These are phyloP conservation scores for Amauroascus niger DNA, from an alignment of 2,329 filamentous ascomycete genomes.

Conservation along the genomic window DNA sequence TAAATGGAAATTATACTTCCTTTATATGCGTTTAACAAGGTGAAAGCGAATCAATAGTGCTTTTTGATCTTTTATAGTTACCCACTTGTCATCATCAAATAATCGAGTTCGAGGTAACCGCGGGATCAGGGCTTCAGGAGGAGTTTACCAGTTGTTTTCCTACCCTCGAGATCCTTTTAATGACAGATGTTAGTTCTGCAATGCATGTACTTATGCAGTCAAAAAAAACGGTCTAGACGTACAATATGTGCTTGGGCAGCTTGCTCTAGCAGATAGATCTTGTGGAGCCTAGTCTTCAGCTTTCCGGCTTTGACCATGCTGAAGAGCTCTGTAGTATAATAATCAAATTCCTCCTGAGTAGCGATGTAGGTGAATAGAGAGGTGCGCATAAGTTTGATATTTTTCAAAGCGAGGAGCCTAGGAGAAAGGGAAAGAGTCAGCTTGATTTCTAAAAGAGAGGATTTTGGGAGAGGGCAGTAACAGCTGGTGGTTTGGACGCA, in stretches of 20 bases:
- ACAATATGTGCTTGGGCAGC: constrained; percentile 58
- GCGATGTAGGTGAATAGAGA: constrained; percentile 60
- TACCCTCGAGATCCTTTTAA: constrained; percentile 61
- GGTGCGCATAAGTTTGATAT: constrained; percentile 66
- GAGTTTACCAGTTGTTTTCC: constrained; percentile 77
- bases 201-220: background rate
- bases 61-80: background rate
- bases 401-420: constrained; percentile 58
- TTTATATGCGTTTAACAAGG: background rate
- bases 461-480: constrained; percentile 9
- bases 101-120: too few species aligned
- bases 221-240: constrained; percentile 19
- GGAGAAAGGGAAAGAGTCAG: background rate
- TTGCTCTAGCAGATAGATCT: constrained; percentile 66
- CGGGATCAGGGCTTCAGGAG: constrained; percentile 53
- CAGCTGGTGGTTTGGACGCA: constrained; percentile 41
- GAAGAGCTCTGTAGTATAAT: constrained; percentile 63
- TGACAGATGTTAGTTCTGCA: background rate
- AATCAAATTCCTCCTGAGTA: constrained; percentile 60
- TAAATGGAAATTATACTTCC: background rate
- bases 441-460: background rate
- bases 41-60: too few species aligned
- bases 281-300: constrained; percentile 63
- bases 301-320: constrained; percentile 58
- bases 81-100: background rate